Evolutionary conservation across 1,139 yeast species (phyloP), one percentile per base, ranked within the genome.

Genomic region (Suhomyces atakaporum): DNA sequence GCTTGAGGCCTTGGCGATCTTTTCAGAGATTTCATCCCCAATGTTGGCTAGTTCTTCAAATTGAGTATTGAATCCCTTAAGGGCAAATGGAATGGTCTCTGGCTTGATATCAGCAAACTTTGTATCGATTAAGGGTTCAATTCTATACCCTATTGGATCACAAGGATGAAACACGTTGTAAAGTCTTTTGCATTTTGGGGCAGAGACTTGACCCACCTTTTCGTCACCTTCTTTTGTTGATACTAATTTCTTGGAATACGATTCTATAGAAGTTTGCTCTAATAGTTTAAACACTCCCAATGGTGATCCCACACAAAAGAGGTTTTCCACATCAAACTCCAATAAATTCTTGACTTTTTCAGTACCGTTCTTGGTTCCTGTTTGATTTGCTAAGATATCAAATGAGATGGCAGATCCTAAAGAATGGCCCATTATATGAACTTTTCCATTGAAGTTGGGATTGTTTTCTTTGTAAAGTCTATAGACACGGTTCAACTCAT

Each of bases 361-460:
- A 35, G n/a, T 43, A 24, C 51, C 46, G 38, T 58, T 50, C 1
- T 51, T 49, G 4, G 51, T 53, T 1, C 42, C 45, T 1, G 60
- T 56, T 53, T 84, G 94, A 20, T 67, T 56, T 2, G 85, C 69
- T 25, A 89, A 59, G 25, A 92, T 69, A 57, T 92, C 98, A 48
- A 87, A 79, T 1, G 84, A 75, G 36, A 92, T 87, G 1, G 92
- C 83, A 12, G 95, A 84, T 0, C 98, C 98, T 18, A 92, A 63
- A 0, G 97, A 89, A 58, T 92, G 98, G 1, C 97, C 97, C 51
- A 92, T 67, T 2, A 92, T 58, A 50, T 90, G 89, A 0, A 89
- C 81, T 42, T 81, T 77, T 0, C 97, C 97, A 15, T 77, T 69
- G 59, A 88, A 89, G 12, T 73, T 63, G 0, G 96, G 96, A 50